Base-by-base conservation (phyloP, 2,329 filamentous ascomycete genomes). In the Alternaria rosae region DNA sequence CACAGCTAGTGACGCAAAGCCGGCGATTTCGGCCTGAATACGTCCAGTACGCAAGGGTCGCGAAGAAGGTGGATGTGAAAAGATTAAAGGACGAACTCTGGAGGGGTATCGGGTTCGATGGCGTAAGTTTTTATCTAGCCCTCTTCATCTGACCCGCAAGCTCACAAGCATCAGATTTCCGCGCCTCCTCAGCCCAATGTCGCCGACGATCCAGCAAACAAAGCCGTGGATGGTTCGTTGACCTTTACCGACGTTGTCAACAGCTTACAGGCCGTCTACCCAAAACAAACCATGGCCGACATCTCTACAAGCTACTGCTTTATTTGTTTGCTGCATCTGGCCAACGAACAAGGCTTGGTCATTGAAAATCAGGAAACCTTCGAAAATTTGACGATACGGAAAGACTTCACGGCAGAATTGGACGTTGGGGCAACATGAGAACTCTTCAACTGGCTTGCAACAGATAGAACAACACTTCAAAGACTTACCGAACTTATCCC, bases 161-260 rank as follows among this genome's bases (percentile, higher is more conserved):
- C 66, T 74, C 59, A 72, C 54, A 13, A 7, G 3, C 15, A 7
- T 4, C 20, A 77, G 73, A 70, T 72, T 20, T 65, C 64, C 13
- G 54, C 59, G n/a, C 70, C 73, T 25, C 65, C 67, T 6, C 45
- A 52, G 32, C 9, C 66, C 42, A 57, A 70, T 23, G 26, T 45
- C 65, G 17, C 43, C 56, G 66, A 74, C 11, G 69, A 79, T 68
- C 72, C 73, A 51, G 73, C 72, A 48, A 74, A 72, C 56, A 78
- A 80, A 50, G 80, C 85, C 35, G 85, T 87, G 13, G 76, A 83
- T 55, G 81, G 82, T 65, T 78, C 85, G 4, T 85, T 97, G 68
- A 93, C 91, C 72, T 99, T 99, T 80, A 98, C 94, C 0, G 85
- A 91, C 20, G 89, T 99, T 62, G 96, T 99, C 89, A 96, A 97